A percentile compares a stretch with the other conserved stretches of the same genome.
Evolutionary conservation across 768 basidiomycete genomes (phyloP).

Genomic region (Holtermannia corniformis): DNA sequence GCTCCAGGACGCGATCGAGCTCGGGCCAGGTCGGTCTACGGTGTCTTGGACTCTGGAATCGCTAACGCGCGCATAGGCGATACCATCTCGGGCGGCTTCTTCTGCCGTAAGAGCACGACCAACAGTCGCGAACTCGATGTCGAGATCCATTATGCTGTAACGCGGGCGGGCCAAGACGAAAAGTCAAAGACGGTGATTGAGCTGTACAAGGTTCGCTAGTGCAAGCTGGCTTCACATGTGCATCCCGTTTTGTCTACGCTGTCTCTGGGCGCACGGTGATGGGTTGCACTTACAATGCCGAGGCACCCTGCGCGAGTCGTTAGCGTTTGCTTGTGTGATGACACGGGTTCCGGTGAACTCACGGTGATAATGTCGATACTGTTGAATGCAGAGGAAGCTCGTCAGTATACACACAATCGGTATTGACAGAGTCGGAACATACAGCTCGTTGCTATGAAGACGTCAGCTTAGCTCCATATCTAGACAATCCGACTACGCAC

Average conservation of each 20-base stretch:
- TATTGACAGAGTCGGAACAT: too few relatives aligned
- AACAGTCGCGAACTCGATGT: conserved; percentile 86
- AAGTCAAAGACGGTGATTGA: conserved; percentile 54
- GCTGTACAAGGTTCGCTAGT: conserved; percentile 67
- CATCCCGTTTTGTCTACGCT: background rate
- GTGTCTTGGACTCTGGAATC: background rate
- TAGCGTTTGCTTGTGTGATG: too few relatives aligned
- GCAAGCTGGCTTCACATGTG: background rate
- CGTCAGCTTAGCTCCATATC: background rate
- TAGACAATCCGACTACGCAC: conserved; percentile 2
- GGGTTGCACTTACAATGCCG: conserved; percentile 34
- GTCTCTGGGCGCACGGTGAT: too few relatives aligned
- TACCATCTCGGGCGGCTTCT: conserved; percentile 66
- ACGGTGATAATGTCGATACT: conserved; percentile 40
- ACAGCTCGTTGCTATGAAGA: conserved; percentile 29
- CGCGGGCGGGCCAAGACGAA: conserved; percentile 15
- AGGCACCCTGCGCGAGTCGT: conserved; percentile 25
- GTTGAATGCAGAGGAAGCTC: background rate
- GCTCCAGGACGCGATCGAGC: conserved; percentile 64
- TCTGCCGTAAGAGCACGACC: conserved; percentile 62
- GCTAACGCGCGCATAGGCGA: conserved; percentile 49
- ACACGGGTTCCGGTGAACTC: background rate
- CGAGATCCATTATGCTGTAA: conserved; percentile 67
- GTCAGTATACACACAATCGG: background rate
- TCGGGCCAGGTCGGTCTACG: conserved; percentile 57